phyloP scores from a whole-genome alignment of 192 early-diverging fungal species.

The Backusella tuberculispora region DNA sequence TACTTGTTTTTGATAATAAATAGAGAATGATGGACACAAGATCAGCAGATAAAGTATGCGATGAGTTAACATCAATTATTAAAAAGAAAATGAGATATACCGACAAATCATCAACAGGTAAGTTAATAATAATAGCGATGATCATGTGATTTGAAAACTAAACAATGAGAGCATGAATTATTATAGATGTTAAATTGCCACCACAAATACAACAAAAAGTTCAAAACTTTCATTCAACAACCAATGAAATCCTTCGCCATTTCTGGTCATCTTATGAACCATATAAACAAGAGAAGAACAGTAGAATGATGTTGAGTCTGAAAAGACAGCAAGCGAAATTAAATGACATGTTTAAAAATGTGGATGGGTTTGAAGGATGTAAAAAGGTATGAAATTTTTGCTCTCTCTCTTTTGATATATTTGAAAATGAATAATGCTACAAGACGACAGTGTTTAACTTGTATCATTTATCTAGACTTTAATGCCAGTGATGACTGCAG shows the following conservation, averaged over 20 bases:
- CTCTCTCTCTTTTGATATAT: background rate
- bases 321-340: conserved; percentile 48
- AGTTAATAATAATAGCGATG: conserved; percentile 6
- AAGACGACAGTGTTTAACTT: background rate
- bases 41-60: conserved; percentile 29
- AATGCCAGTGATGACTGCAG: conserved; percentile 43
- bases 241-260: conserved; percentile 59
- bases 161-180: background rate
- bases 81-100: conserved; percentile 18
- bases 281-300: conserved; percentile 53
- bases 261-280: conserved; percentile 55
- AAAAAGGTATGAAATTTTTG: conserved; percentile 24
- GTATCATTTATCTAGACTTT: conserved; percentile 39
- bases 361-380: conserved; percentile 39
- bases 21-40: conserved; percentile 28
- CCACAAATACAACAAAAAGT: conserved; percentile 47
- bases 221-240: conserved; percentile 49
- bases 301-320: conserved; percentile 51
- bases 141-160: background rate
- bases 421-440: background rate
- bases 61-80: conserved; percentile 21
- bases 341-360: conserved; percentile 43
- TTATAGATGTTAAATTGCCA: conserved; percentile 42
- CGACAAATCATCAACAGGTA: conserved; percentile 36
- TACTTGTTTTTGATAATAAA: background rate